A percentile compares a stretch with the other conserved stretches of the same genome.
phyloP scores from a whole-genome alignment of 306 rosid species.

The Astragalus glycyphyllos region DNA sequence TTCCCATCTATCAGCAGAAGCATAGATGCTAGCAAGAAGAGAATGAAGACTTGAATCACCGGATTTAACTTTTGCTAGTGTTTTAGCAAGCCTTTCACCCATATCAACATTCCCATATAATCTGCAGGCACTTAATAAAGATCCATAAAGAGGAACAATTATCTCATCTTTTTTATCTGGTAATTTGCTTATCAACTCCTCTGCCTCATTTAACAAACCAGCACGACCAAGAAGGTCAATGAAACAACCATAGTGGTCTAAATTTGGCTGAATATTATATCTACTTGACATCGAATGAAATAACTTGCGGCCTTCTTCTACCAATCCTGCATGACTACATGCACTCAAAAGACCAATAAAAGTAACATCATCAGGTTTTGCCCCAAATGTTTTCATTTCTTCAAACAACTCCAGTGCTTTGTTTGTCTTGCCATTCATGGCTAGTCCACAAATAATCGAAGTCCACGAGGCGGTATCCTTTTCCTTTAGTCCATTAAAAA shows the following conservation, averaged over 20 bases:
- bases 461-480: conserved; percentile 77
- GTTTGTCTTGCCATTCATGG: conserved; percentile 72
- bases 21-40: conserved; percentile 74
- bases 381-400: conserved; percentile 61
- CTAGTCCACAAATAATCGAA: conserved; percentile 72
- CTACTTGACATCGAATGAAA: conserved; percentile 59
- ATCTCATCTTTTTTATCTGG: conserved; percentile 50
- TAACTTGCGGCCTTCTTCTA: conserved; percentile 61
- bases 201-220: conserved; percentile 72
- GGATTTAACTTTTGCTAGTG: conserved; percentile 56
- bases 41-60: conserved; percentile 64
- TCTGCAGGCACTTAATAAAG: conserved; percentile 78
- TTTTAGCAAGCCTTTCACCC: conserved; percentile 69
- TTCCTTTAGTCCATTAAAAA: conserved; percentile 57
- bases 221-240: conserved; percentile 77
- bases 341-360: conserved; percentile 69
- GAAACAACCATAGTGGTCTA: conserved; percentile 76
- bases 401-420: conserved; percentile 67
- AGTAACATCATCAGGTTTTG: conserved; percentile 69
- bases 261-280: conserved; percentile 59
- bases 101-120: conserved; percentile 63
- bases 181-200: conserved; percentile 59
- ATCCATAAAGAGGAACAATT: conserved; percentile 66
- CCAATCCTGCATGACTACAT: conserved; percentile 75
- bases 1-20: conserved; percentile 76